Evolutionary conservation across 306 rosid species (phyloP), one percentile per base, ranked within the genome.

Genomic region (Cucurbita argyrosperma): DNA sequence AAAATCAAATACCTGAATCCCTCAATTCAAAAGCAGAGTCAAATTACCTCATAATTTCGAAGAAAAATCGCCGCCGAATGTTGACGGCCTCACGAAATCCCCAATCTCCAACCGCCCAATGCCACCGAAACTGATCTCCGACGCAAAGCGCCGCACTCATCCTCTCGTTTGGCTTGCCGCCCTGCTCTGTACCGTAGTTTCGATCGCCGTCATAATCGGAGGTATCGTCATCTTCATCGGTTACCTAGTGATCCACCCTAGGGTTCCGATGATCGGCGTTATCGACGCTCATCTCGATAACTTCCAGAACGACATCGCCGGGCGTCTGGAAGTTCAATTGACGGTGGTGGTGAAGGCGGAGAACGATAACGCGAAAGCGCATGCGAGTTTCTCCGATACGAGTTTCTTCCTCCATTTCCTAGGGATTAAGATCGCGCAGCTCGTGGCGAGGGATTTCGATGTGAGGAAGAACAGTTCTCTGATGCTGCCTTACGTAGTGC

Each of bases 331-430:
- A 16, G 81, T 86, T 7, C 86, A 85, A 19, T 26, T 93, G n/a
- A 75, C 38, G 35, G 79, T 93, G 7, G 0, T 18, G 0, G 75
- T 93, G 1, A 43, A 62, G 65, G 97, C 96, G 0, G 85, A 90
- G 71, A 93, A 93, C 38, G 96, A 89, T 4, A 94, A 94, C 69
- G 72, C 78, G 3, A 84, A 73, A 73, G 98, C 95, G 0, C 96
- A 90, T 26, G 87, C 98, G 1, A 83, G 87, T 0, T 94, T 89
- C 72, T 85, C 90, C 4, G 87, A 88, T 16, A 77, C 86, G 0
- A 65, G 60, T 10, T 87, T 90, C 76, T 58, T 54, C 0, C 77
- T 90, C 1, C 82, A 89, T 79, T 90, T 83, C 82, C 77, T 80
- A 43, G 90, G 86, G 1, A 52, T 83, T 5, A 35, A 1, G 2